These are phyloP conservation scores for Dryadomyces quercus-mongolicae DNA, from an alignment of 2,329 filamentous ascomycete genomes.

Conservation along the genomic window DNA sequence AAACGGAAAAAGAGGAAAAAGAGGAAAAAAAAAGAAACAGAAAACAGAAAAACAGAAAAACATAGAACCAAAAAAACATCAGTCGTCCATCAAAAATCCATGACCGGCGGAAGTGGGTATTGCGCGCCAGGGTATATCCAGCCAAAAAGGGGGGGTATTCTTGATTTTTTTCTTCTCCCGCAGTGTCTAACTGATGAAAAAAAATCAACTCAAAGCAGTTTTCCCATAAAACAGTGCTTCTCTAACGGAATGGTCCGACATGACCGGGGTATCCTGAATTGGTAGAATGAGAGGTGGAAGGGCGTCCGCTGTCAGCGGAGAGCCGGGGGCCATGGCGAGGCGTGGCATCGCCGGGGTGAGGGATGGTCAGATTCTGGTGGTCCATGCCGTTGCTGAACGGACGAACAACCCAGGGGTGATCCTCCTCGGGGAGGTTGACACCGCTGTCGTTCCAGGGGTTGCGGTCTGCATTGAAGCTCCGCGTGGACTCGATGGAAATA, in stretches of 20 bases:
- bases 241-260: constrained; percentile 83
- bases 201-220: constrained; percentile 15
- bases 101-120: constrained; percentile 22
- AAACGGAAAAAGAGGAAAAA: neutral
- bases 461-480: constrained; percentile 79
- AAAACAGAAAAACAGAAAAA: too few relatives aligned
- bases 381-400: constrained; percentile 54
- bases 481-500: constrained; percentile 88
- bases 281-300: constrained; percentile 89
- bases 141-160: constrained; percentile 28
- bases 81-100: constrained; percentile 8
- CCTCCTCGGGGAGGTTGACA: constrained; percentile 85
- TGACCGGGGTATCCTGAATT: constrained; percentile 93
- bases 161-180: constrained; percentile 8
- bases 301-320: constrained; percentile 83
- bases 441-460: constrained; percentile 98
- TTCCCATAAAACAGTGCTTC: constrained; percentile 28
- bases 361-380: constrained; percentile 49
- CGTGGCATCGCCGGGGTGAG: constrained; percentile 68
- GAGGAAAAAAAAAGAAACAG: neutral
- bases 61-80: constrained; percentile 2
- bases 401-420: constrained; percentile 53
- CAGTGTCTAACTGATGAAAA: constrained; percentile 13
- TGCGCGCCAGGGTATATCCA: constrained; percentile 55
- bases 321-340: constrained; percentile 73